Percentiles rank a stretch among this genome's conserved stretches.
Conservation (phyloP, 2,329 filamentous ascomycete species). For the Mycosphaerelloides madeirae region DNA sequence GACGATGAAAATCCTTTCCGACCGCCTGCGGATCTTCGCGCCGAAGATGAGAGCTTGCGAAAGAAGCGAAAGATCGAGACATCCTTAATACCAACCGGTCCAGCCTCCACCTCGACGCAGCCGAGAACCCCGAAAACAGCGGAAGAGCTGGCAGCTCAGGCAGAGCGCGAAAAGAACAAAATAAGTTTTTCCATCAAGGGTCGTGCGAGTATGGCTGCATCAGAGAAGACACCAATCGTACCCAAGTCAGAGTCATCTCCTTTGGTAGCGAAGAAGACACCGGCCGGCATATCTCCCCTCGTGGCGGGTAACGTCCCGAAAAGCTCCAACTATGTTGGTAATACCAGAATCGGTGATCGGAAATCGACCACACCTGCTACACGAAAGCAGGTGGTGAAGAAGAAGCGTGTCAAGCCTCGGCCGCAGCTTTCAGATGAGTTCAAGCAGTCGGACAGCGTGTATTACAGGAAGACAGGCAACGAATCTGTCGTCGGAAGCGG, state of each 20-base stretch:
- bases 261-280: slow-evolving; percentile 48
- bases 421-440: slow-evolving; percentile 69
- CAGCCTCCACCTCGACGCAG: slow-evolving; percentile 1
- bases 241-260: slow-evolving; percentile 27
- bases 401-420: slow-evolving; percentile 66
- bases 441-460: slow-evolving; percentile 78
- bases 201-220: slow-evolving; percentile 51
- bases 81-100: slow-evolving; percentile 1
- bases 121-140: slow-evolving; percentile 19
- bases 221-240: slow-evolving; percentile 19
- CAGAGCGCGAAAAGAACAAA: slow-evolving; percentile 46
- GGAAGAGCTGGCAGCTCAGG: slow-evolving; percentile 39
- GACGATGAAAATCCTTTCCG: slow-evolving; percentile 59
- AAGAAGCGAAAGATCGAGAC: slow-evolving; percentile 24
- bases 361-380: slow-evolving; percentile 19
- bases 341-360: slow-evolving; percentile 25
- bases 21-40: slow-evolving; percentile 60
- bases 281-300: slow-evolving; percentile 26
- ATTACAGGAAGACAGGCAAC: slow-evolving; percentile 93
- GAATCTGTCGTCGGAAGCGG: slow-evolving; percentile 94
- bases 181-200: slow-evolving; percentile 94
- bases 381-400: slow-evolving; percentile 55
- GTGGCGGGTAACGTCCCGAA: slow-evolving; percentile 27
- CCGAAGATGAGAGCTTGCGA: slow-evolving; percentile 55
- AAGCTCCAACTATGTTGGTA: slow-evolving; percentile 32